A percentile compares a stretch with the other conserved stretches of the same genome.
These are phyloP conservation scores for Penicillium samsonianum DNA, from an alignment of 495 filamentous ascomycete genomes.

Conservation along the genomic window DNA sequence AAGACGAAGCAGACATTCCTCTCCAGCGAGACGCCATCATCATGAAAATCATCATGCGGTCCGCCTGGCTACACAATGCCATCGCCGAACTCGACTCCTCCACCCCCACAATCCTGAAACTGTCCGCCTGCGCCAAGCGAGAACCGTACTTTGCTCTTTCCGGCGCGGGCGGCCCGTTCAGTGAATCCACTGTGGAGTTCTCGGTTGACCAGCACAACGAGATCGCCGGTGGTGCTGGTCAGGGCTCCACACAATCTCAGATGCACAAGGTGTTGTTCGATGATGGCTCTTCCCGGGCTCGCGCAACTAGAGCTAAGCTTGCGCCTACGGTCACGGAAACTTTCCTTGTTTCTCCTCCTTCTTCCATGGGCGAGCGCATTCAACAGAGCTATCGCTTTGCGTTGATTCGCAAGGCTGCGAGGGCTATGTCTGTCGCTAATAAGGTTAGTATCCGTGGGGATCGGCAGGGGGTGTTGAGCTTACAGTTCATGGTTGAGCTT, in stretches of 20 bases:
- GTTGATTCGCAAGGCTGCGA: constrained; percentile 75
- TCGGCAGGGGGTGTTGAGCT: constrained; percentile 81
- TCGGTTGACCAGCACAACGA: constrained; percentile 61
- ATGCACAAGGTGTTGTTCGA: constrained; percentile 33
- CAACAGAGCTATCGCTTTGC: constrained; percentile 71
- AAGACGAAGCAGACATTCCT: constrained; percentile 71
- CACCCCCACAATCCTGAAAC: constrained; percentile 60
- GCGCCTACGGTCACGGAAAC: constrained; percentile 51
- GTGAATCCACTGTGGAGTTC: constrained; percentile 83
- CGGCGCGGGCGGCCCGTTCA: constrained; percentile 68
- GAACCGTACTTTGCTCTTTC: constrained; percentile 75
- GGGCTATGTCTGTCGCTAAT: constrained; percentile 86
- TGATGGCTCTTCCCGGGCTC: constrained; percentile 40
- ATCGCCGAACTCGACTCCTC: constrained; percentile 79
- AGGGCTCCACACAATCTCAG: constrained; percentile 19
- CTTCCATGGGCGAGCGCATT: constrained; percentile 43
- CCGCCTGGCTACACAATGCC: constrained; percentile 80
- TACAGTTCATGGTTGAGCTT: constrained; percentile 95
- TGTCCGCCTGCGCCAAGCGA: constrained; percentile 59
- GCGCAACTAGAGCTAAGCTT: constrained; percentile 49
- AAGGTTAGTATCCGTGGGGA: constrained; percentile 93
- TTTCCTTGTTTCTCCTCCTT: constrained; percentile 49
- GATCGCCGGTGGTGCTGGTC: constrained; percentile 12
- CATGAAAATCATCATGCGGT: constrained; percentile 94
- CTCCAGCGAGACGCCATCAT: constrained; percentile 74